Percentiles rank a stretch among this genome's conserved stretches.
Conservation (phyloP, 805 yeast genomes). For the Ogataea corticis region DNA sequence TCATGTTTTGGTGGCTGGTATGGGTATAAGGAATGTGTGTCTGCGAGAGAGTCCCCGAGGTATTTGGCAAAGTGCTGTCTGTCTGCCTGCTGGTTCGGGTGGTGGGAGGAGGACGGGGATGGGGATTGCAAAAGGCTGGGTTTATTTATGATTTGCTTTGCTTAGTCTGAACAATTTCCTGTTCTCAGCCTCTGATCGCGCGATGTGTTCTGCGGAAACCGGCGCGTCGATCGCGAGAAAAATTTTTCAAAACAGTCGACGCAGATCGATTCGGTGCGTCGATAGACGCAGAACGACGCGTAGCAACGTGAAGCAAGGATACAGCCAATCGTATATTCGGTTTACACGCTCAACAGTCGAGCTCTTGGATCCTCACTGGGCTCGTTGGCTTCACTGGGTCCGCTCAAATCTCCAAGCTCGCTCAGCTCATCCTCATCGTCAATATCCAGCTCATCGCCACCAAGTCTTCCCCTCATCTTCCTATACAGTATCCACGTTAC, state of each 20-base stretch:
- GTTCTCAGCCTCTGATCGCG: neutral
- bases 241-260: neutral
- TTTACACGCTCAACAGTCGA: too few species aligned
- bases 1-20: too few species aligned
- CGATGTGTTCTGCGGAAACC: slow-evolving; percentile 4
- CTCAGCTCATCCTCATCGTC: neutral
- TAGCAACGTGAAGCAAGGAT: too few species aligned
- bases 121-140: neutral
- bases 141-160: neutral
- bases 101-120: too few species aligned
- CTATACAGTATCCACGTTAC: slow-evolving; percentile 71
- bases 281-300: too few species aligned
- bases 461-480: slow-evolving; percentile 44
- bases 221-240: slow-evolving; percentile 1
- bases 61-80: too few species aligned
- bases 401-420: neutral
- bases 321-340: too few species aligned
- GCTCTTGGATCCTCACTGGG: too few species aligned
- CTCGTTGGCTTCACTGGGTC: too few species aligned
- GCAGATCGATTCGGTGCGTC: too few species aligned
- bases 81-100: too few species aligned
- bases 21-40: neutral
- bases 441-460: slow-evolving; percentile 7
- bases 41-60: too few species aligned
- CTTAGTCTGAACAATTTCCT: neutral